Evolutionary conservation across 2,329 filamentous ascomycete genomes (phyloP).

Genomic region (Nothophoma quercina): DNA sequence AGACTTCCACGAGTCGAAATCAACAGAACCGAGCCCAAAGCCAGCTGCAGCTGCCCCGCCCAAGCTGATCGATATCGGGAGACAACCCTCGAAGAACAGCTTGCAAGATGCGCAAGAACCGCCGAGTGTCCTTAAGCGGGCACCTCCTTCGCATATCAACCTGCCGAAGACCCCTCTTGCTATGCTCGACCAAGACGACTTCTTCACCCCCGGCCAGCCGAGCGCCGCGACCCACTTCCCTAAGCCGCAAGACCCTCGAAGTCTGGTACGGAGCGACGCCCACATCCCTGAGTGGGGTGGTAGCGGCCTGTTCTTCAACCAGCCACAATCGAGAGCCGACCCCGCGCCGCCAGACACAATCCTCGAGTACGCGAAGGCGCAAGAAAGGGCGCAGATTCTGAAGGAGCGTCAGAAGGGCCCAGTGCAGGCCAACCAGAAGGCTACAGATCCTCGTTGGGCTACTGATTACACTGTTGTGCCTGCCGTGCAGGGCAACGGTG

Average conservation of each 20-base stretch:
- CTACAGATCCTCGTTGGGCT: slow-evolving; percentile 61
- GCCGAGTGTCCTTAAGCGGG: slow-evolving; percentile 52
- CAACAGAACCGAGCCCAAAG: slow-evolving; percentile 48
- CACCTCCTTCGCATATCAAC: slow-evolving; percentile 33
- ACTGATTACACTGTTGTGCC: slow-evolving; percentile 83
- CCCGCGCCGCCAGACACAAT: slow-evolving; percentile 79
- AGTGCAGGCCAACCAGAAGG: slow-evolving; percentile 31
- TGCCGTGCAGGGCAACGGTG: slow-evolving; percentile 91
- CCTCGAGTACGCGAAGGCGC: slow-evolving; percentile 68
- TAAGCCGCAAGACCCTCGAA: slow-evolving; percentile 56
- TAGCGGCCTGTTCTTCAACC: slow-evolving; percentile 69
- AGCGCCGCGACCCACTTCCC: slow-evolving; percentile 63
- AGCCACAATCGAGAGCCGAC: slow-evolving; percentile 78
- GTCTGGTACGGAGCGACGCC: slow-evolving; percentile 74
- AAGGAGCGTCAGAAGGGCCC: slow-evolving; percentile 32
- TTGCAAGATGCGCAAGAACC: slow-evolving; percentile 36
- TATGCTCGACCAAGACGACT: slow-evolving; percentile 50
- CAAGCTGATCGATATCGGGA: slow-evolving; percentile 50
- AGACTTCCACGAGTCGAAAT: slow-evolving; percentile 70
- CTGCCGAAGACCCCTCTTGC: slow-evolving; percentile 53
- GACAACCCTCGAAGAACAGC: slow-evolving; percentile 56
- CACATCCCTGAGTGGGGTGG: slow-evolving; percentile 79
- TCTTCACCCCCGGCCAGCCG: slow-evolving; percentile 54
- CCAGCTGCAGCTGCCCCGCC: slow-evolving; percentile 30
- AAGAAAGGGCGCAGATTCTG: slow-evolving; percentile 46